A percentile compares a stretch with the other conserved stretches of the same genome.
phyloP scores from a whole-genome alignment of 2,329 filamentous ascomycete genomes.

The Akanthomyces dipterigenus region DNA sequence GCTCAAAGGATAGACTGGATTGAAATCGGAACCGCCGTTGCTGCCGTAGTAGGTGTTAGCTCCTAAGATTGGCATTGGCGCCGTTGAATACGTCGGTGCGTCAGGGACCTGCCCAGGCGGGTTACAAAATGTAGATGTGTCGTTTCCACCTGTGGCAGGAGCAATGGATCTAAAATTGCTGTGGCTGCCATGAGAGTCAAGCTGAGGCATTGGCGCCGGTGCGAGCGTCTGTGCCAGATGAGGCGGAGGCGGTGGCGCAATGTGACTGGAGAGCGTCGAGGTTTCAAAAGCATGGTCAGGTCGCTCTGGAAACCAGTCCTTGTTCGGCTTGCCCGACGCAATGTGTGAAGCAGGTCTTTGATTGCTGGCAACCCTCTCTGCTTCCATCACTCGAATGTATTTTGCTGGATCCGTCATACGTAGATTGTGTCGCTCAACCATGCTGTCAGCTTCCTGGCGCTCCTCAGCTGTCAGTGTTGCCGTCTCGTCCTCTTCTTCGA shows the following conservation, averaged over 20 bases:
- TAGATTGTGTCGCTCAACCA: conserved; percentile 27
- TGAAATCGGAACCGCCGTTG: neutral
- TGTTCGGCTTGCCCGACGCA: conserved; percentile 3
- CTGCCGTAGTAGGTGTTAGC: neutral
- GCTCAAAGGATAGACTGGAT: conserved; percentile 9
- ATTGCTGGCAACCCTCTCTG: neutral
- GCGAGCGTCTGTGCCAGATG: conserved; percentile 15
- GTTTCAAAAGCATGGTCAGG: neutral
- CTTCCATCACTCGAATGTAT: conserved; percentile 20
- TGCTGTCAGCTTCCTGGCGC: conserved; percentile 42
- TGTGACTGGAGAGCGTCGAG: neutral
- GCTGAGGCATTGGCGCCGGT: neutral
- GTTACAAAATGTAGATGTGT: neutral
- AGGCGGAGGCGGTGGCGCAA: neutral
- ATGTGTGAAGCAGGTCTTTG: neutral
- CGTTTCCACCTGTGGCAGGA: no score
- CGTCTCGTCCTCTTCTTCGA: conserved; percentile 60
- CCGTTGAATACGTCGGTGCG: neutral
- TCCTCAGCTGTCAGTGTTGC: conserved; percentile 53
- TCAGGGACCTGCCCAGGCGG: neutral
- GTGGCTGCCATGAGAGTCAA: neutral
- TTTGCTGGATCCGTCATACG: conserved; percentile 27
- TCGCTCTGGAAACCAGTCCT: neutral
- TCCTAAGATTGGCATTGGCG: neutral
- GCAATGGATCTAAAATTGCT: neutral